Evolutionary conservation across 805 yeast species (phyloP).

Genomic region (Torulaspora microellipsoides): DNA sequence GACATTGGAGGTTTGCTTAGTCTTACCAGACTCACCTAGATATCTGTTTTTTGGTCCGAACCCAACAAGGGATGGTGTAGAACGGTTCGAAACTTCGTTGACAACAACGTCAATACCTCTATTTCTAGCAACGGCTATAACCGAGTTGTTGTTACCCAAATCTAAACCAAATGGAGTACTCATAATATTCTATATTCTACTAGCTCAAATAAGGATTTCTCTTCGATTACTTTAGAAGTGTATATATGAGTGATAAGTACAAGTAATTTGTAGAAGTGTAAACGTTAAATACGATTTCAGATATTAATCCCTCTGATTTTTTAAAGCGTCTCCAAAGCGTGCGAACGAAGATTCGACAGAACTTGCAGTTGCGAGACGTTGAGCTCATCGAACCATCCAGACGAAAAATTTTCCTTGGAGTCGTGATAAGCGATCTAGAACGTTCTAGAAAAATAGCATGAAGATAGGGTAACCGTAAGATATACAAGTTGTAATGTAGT

Average conservation of each 20-base stretch:
- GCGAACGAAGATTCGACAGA: neutral
- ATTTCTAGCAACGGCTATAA: slow-evolving; percentile 94
- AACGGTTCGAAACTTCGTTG: slow-evolving; percentile 96
- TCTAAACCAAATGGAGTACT: slow-evolving; percentile 96
- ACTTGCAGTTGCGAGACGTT: slow-evolving; percentile 3
- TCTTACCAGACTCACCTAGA: slow-evolving; percentile 93
- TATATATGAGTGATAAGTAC: no score
- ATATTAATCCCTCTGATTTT: neutral
- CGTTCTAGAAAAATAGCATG: slow-evolving; percentile 13
- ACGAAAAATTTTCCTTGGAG: slow-evolving; percentile 1
- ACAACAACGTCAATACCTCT: slow-evolving; percentile 98
- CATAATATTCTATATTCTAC: slow-evolving; percentile 41
- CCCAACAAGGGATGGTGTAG: slow-evolving; percentile 90
- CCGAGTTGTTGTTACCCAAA: slow-evolving; percentile 92
- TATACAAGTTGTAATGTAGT: no score
- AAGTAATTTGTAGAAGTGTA: no score
- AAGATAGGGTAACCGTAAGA: no score
- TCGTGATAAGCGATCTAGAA: slow-evolving; percentile 7
- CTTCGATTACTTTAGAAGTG: neutral
- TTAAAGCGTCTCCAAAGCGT: neutral
- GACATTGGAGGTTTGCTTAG: slow-evolving; percentile 92
- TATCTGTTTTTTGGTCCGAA: slow-evolving; percentile 86
- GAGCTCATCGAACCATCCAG: slow-evolving; percentile 2
- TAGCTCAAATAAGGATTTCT: neutral
- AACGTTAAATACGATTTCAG: neutral